A percentile compares a stretch with the other conserved stretches of the same genome.
Conservation (phyloP, 2,329 filamentous ascomycete genomes). For the Didymella arachidicola region DNA sequence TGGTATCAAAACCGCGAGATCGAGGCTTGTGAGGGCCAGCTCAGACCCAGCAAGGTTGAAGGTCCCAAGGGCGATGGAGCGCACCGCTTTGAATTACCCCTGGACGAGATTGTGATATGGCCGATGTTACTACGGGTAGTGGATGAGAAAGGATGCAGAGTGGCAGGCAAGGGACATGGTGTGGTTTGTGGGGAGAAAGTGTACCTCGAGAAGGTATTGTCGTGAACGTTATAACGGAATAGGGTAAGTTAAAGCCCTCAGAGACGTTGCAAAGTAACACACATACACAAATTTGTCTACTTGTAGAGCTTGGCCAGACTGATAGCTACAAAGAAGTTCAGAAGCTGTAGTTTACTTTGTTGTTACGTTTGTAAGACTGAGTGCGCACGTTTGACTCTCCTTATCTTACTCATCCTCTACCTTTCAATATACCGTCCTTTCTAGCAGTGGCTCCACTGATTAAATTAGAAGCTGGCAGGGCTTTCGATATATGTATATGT, state of each 20-base stretch:
- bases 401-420: too few relatives aligned
- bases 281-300: too few relatives aligned
- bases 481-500: too few relatives aligned
- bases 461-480: too few relatives aligned
- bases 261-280: too few relatives aligned
- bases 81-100: neutral
- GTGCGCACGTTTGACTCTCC: too few relatives aligned
- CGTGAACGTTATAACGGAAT: neutral
- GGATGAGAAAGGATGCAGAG: neutral
- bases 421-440: too few relatives aligned
- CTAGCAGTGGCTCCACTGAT: too few relatives aligned
- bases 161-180: neutral
- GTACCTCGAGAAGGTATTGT: neutral
- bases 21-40: neutral
- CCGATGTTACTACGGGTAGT: neutral
- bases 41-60: neutral
- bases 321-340: too few relatives aligned
- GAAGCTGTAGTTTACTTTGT: too few relatives aligned
- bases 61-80: neutral
- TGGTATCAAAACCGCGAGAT: neutral
- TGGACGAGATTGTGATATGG: neutral
- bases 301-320: too few relatives aligned
- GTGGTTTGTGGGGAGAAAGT: neutral
- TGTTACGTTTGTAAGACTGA: too few relatives aligned
- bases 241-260: neutral